Conservation (phyloP, 2,329 filamentous ascomycete species). For the Penicillium sp. region DNA sequence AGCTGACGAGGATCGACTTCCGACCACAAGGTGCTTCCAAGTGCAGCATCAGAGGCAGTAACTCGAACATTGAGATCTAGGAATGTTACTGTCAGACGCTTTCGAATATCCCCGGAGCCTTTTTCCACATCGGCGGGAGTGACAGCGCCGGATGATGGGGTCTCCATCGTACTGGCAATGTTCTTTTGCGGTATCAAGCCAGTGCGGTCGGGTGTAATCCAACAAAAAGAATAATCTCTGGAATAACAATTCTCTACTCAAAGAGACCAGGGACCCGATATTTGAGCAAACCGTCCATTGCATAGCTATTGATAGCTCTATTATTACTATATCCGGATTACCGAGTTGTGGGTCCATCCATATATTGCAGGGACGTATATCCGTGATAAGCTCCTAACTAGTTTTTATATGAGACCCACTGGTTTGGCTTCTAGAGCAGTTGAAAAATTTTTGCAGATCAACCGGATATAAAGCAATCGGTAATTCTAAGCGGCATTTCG, state of each 20-base stretch:
- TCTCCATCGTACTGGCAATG: slow-evolving; percentile 20
- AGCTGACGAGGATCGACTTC: slow-evolving; percentile 32
- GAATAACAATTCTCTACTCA: neutral
- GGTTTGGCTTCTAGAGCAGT: neutral
- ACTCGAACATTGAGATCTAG: slow-evolving; percentile 34
- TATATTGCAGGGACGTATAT: neutral
- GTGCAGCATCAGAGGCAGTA: slow-evolving; percentile 34
- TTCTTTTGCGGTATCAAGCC: neutral
- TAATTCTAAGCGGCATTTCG: neutral
- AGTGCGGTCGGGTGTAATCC: neutral
- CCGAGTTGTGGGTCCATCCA: slow-evolving; percentile 1
- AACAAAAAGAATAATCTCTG: too few relatives aligned
- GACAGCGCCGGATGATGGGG: slow-evolving; percentile 26
- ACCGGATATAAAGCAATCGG: neutral
- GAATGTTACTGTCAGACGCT: slow-evolving; percentile 37
- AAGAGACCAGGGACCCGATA: neutral
- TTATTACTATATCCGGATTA: slow-evolving; percentile 7
- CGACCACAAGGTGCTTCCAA: slow-evolving; percentile 34
- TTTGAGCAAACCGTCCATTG: neutral
- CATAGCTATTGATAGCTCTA: neutral
- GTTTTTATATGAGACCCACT: neutral
- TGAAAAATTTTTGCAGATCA: neutral
- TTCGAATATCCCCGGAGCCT: slow-evolving; percentile 20
- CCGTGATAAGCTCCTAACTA: too few relatives aligned
- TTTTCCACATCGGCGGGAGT: slow-evolving; percentile 26